Conservation (phyloP, 2,329 filamentous ascomycete genomes). For the Fusarium pseudocircinatum region DNA sequence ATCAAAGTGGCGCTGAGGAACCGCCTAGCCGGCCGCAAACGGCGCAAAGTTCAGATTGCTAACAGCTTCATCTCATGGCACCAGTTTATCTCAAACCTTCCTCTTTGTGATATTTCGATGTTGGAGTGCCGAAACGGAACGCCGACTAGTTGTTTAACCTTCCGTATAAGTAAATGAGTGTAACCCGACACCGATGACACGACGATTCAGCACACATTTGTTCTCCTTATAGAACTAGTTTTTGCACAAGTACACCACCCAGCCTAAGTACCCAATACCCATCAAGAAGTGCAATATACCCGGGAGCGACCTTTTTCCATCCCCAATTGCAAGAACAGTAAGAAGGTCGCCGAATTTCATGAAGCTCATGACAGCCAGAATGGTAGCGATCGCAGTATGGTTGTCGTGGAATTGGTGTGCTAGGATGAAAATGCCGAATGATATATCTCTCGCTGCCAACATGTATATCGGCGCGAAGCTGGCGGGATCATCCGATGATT, state of each 20-base stretch:
- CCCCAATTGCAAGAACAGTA: neutral
- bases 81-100: neutral
- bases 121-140: too few relatives aligned
- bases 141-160: neutral
- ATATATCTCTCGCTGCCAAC: neutral
- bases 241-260: neutral
- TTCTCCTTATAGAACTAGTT: neutral
- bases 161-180: neutral
- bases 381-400: neutral
- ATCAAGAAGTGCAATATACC: neutral
- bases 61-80: neutral
- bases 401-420: neutral
- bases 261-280: neutral
- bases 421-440: neutral
- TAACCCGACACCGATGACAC: neutral
- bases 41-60: neutral
- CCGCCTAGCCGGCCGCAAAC: neutral
- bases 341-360: neutral
- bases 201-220: too few relatives aligned
- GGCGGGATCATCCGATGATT: neutral
- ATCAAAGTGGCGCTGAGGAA: neutral
- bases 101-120: too few relatives aligned
- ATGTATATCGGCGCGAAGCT: neutral
- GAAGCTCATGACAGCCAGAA: neutral
- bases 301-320: neutral